Base-by-base conservation (phyloP, 371 early-diverging fungal genomes). In the Chytridium lagenaria region DNA sequence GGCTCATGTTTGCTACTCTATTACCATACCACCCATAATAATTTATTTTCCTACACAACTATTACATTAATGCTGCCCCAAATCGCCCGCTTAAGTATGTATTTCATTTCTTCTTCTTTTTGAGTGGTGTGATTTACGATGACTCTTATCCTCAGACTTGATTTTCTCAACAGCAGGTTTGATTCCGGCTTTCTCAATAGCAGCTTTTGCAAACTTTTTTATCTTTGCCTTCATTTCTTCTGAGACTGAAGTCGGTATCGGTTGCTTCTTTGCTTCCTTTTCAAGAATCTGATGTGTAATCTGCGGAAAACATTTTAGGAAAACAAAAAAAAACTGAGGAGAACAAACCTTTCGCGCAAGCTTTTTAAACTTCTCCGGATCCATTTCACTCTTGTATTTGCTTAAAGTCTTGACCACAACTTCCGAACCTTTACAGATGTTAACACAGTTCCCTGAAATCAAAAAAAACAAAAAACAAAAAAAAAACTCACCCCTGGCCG, bases 331-430 rank as follows among this genome's bases (percentile, higher is more conserved):
- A 28, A 16, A 67, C 78, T 44, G 19, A 19, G 7, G 44, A 44
- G 44, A 44, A 44, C 19, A 44, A 44, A 87, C 87, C 81, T 87
- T 89, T 68, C 87, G 85, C 0, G 92, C 92, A 52, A 88, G 84
- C 69, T 90, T 87, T 81, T 92, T 92, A 75, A 92, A 92, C 22
- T 82, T 82, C 19, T 89, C 89, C 57, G 79, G 78, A 28, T 83
- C 86, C 36, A 91, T 68, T 70, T 84, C 79, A 33, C 71, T 73
- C 77, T 89, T 87, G 83, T 87, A 85, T 72, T 86, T 88, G 72
- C 87, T 87, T 81, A 92, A 80, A n/a, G 75, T 76, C 68, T 89
- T 88, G 67, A 90, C 88, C 28, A 91, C 90, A 70, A 84, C 70
- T 10, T 77, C 76, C 0, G 89, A 88, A 67, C 91, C 77, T 87